Evolutionary conservation across 2,329 filamentous ascomycete genomes (phyloP), one percentile per base, ranked within the genome.

Genomic region (Penicillium decumbens): DNA sequence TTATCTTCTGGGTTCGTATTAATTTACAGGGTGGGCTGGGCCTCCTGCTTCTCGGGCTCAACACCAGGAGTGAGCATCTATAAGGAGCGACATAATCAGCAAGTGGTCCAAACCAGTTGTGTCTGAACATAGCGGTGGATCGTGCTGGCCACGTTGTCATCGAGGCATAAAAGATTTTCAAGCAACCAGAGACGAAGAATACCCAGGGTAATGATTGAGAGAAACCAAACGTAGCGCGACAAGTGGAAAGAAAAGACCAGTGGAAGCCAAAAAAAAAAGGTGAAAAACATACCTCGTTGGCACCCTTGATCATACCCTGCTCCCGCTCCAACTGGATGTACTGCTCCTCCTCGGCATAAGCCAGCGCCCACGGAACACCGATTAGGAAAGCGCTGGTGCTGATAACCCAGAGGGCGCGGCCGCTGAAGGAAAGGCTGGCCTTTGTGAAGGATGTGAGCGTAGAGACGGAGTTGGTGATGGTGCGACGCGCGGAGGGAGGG

Each of bases 241-340:
- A 9, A 6, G 4, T 8, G 28, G 12, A 23, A 13, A 4, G 18
- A 43, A 29, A 39, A 38, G 6, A 33, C 13, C 8, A 27, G 23
- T 15, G 39, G 29, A 8, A 40, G 35, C 35, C 32, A 38, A 41
- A 28, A 18, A 18, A 18, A 18, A 8, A 18, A 35, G 24, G 43
- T 33, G 2, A 28, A 24, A 41, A 52, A 73, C 77, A 63, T 65
- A 85, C 82, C 77, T 95, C 89, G 67, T 87, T 85, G 56, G 89
- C 89, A 66, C 87, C 83, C 81, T 95, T 89, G 72, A 93, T 87
- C 89, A 95, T 93, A 72, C 87, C 85, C 82, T 91, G 90, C 77
- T 96, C 92, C 73, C 90, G 84, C 83, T 98, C 93, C 89, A 96
- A 95, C 78, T 95, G 92, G 58, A 92, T 80, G 70, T 95, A 84